Conservation (phyloP, 495 filamentous ascomycete species). For the Trichoderma orchidacearum region DNA sequence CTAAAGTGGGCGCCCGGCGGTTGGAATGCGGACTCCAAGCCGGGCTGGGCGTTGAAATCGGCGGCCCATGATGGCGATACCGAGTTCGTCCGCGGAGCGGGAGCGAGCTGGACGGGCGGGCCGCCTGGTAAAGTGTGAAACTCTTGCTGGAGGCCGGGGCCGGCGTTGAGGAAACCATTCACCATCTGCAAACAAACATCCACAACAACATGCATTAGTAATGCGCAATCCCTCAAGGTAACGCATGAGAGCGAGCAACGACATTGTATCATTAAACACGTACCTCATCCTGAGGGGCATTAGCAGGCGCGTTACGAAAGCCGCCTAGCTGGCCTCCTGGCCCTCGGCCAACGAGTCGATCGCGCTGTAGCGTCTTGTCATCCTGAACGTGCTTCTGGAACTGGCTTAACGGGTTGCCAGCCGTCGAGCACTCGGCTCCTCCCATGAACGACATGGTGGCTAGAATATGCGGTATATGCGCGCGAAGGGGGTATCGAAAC, state of each 20-base stretch:
- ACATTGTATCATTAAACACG: slow-evolving; percentile 1
- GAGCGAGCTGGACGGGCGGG: slow-evolving; percentile 13
- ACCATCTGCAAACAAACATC: slow-evolving; percentile 51
- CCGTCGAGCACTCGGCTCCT: slow-evolving; percentile 93
- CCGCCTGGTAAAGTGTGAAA: slow-evolving; percentile 23
- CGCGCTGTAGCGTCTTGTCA: slow-evolving; percentile 86
- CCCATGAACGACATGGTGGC: slow-evolving; percentile 78
- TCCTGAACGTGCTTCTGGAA: slow-evolving; percentile 90
- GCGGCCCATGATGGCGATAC: slow-evolving; percentile 43
- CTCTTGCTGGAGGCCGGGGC: slow-evolving; percentile 24
- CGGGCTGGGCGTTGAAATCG: slow-evolving; percentile 49
- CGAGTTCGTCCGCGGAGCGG: slow-evolving; percentile 36
- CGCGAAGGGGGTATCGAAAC: not conserved
- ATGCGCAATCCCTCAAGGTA: not conserved
- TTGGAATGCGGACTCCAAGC: slow-evolving; percentile 71
- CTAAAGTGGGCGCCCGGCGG: slow-evolving; percentile 51
- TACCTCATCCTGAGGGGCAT: slow-evolving; percentile 33
- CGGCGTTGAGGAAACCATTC: slow-evolving; percentile 80
- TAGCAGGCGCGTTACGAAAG: slow-evolving; percentile 26
- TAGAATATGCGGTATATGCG: not conserved
- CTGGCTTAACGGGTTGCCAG: slow-evolving; percentile 88
- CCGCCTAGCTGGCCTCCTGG: slow-evolving; percentile 30
- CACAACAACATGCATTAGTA: slow-evolving; percentile 4
- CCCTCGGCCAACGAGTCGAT: slow-evolving; percentile 64
- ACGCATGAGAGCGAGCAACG: not conserved